Evolutionary conservation across 192 early-diverging fungal species (phyloP).

Genomic region (Dissophora ornata): DNA sequence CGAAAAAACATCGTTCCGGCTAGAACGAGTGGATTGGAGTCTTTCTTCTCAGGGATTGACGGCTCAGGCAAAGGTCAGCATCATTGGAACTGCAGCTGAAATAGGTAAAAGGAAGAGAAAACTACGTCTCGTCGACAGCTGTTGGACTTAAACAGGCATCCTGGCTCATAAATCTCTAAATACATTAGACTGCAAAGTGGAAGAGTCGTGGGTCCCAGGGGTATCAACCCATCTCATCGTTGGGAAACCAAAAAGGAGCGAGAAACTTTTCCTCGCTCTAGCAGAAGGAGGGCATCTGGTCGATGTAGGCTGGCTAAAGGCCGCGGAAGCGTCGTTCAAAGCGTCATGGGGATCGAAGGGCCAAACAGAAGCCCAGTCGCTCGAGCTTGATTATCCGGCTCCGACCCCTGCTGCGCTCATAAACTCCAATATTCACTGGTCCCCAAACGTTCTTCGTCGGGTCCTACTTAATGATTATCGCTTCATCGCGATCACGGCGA

Average conservation of each 20-base stretch:
- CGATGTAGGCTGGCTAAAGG: constrained; percentile 10
- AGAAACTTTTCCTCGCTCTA: constrained; percentile 32
- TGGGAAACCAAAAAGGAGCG: constrained; percentile 31
- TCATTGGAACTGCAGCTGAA: constrained; percentile 29
- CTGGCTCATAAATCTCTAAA: too few species aligned
- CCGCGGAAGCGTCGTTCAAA: constrained; percentile 1
- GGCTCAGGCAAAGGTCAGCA: constrained; percentile 14
- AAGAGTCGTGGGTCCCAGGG: constrained; percentile 34
- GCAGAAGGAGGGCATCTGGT: constrained; percentile 43
- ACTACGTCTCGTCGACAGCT: too few species aligned
- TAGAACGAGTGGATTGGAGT: constrained; percentile 39
- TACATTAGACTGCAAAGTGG: constrained; percentile 42
- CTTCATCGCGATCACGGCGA: constrained; percentile 24
- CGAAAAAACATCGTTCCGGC: constrained; percentile 34
- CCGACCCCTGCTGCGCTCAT: constrained; percentile 1
- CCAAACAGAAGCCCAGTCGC: neutral
- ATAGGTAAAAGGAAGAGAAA: too few species aligned
- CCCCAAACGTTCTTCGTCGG: constrained; percentile 21
- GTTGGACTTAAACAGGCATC: too few species aligned
- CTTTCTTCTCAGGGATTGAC: constrained; percentile 30
- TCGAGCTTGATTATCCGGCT: constrained; percentile 20
- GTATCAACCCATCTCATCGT: constrained; percentile 40
- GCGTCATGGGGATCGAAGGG: constrained; percentile 36
- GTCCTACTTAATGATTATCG: constrained; percentile 23
- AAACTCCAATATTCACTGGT: constrained; percentile 20